Evolutionary conservation across 148 eudicot genomes (phyloP), one percentile per base, ranked within the genome.

Genomic region (Rhododendron ovatum): DNA sequence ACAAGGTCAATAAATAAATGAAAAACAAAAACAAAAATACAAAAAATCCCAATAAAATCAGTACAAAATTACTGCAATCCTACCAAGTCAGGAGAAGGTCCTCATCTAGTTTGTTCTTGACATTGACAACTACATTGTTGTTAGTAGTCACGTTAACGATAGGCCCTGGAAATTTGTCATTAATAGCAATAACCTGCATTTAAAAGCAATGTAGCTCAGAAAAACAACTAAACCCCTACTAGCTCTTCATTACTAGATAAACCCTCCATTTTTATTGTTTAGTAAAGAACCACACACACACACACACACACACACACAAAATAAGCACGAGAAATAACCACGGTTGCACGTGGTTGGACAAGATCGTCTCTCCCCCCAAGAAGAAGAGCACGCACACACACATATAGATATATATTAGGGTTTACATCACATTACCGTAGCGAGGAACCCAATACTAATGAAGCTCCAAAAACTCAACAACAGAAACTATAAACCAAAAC

Each of bases 121-220:
- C 98, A 92, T 96, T 95, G 87, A 96, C 95, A 82, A 87, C 92
- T 80, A 97, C 94, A 89, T 97, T 88, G 92, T 97, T 88, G 88
- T 97, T 97, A 39, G 99, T 97, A 78, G 99, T 97, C 53, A 90
- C 91, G 90, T 97, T 97, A 71, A 97, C 87, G 55, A 89, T 86
- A 82, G 98, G 95, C 57, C 99, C 99, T 14, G 99, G 99, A 91
- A 97, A 97, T 84, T 97, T 83, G 11, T 91, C 93, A 87, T 97
- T 97, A n/a, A 97, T 78, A 86, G 99, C 99, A 90, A 97, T 97
- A 65, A 97, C 99, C 99, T 97, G 91, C 88, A 93, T 24, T 69
- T 80, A 76, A 67, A 71, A 90, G 14, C 55, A 59, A 85, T 55
- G 83, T 50, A 87, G 63, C 53, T 69, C 20, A 75, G 43, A 53